Conservation (phyloP, 73 alveolate genomes). For the Paramecium sexaurelia region DNA sequence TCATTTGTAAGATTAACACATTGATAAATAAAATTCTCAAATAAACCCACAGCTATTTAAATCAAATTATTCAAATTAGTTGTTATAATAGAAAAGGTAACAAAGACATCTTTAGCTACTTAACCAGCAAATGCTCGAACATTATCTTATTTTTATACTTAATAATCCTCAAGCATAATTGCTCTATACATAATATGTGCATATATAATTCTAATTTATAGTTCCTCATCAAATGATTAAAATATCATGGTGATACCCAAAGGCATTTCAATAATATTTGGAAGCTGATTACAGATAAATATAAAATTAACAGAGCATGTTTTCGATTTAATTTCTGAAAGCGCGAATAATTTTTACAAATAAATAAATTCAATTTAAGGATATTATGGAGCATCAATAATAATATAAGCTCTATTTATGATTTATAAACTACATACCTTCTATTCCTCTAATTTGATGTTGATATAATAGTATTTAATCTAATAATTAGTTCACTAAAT, state of each 20-base stretch:
- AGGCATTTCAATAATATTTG: constrained; percentile 42
- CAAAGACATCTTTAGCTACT: constrained; percentile 18
- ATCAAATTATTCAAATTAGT: background rate
- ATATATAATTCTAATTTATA: background rate
- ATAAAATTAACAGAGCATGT: background rate
- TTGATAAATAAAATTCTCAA: background rate
- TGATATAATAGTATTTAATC: background rate
- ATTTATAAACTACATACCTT: background rate
- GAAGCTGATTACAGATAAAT: constrained; percentile 31
- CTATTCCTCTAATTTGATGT: background rate
- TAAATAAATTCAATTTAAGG: constrained; percentile 20
- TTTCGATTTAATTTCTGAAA: background rate
- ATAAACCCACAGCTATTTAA: background rate
- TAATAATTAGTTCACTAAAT: constrained; percentile 18
- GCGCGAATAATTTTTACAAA: background rate
- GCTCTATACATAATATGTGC: background rate
- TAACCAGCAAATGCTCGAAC: background rate
- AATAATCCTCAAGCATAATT: background rate
- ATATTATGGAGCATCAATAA: constrained; percentile 42
- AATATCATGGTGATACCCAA: background rate
- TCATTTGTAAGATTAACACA: background rate
- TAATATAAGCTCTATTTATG: background rate
- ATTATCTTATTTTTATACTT: background rate
- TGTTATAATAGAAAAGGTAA: background rate
- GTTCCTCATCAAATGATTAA: background rate